Evolutionary conservation across 257 asterid genomes (phyloP), one percentile per base, ranked within the genome.

Genomic region (Nicotiana attenuata): DNA sequence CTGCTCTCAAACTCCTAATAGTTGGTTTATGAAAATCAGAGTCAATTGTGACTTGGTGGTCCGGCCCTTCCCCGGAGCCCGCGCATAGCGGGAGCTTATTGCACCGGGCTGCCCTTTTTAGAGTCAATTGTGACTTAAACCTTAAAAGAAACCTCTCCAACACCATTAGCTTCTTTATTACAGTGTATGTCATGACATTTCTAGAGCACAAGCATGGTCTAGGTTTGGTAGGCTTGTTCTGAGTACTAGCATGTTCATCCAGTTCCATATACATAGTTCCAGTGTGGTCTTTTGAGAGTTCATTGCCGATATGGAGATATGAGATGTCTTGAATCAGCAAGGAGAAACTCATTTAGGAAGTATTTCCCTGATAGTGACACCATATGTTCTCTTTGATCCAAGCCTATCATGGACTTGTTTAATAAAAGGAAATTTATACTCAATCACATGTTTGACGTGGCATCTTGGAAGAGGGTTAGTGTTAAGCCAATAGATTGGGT

Each of bases 391-490:
- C 22, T 47, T 45, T 73, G 60, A 24, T 73, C 2, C 79, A 73
- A 7, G 79, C 41, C 61, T 47, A 73, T 15, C 35, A 24, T 71
- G 38, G 65, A 81, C 45, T 41, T 80, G 81, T 76, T 73, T 57
- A 22, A 67, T 67, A 66, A 76, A 33, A 87, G 68, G 33, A 29
- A 29, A 29, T 29, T 3, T 29, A 29, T 29, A 29, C 33, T 3
- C 33, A 29, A 29, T 4, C 33, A 29, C 33, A 3, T 29, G 33
- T 29, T 29, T 29, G 33, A 29, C 33, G 33, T 29, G 33, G 33
- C 20, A 41, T 69, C 61, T 47, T 73, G 61, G 78, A 24, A 9
- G 7, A 38, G 77, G 77, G 5, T 20, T 5, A 38, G 31, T 20
- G 20, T 68, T 10, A 41, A n/a, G 33, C 15, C 60, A 45, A 3